Conservation (phyloP, 2,329 filamentous ascomycete species). For the Alternaria incomplexa region DNA sequence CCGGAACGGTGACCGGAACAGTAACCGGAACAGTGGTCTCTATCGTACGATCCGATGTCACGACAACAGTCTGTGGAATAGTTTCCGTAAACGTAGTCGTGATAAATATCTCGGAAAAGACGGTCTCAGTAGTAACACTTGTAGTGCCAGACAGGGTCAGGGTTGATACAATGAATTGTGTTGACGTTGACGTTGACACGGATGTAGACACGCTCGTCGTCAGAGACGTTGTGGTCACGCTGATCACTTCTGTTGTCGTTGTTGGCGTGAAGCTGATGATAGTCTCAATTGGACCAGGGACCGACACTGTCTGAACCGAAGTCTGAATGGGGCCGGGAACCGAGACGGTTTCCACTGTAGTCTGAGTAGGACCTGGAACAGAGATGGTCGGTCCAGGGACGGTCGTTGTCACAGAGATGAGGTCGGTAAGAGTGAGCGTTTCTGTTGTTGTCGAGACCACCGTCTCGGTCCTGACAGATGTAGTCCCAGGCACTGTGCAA, state of each 20-base stretch:
- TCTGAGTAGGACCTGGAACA: constrained; percentile 24
- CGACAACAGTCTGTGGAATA: constrained; percentile 9
- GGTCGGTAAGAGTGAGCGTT: constrained; percentile 9
- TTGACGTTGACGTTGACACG: constrained; percentile 7
- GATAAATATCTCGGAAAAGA: neutral
- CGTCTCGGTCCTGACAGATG: constrained; percentile 14
- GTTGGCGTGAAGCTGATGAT: constrained; percentile 6
- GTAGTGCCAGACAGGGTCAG: constrained; percentile 4
- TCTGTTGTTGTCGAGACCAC: constrained; percentile 16
- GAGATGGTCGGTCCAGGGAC: constrained; percentile 6
- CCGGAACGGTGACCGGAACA: constrained; percentile 1
- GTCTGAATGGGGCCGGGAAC: constrained; percentile 19
- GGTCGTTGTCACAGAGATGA: constrained; percentile 7
- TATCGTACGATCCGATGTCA: constrained; percentile 10
- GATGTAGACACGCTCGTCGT: constrained; percentile 8
- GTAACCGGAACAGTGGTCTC: neutral
- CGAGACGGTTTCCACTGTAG: neutral
- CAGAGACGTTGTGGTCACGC: constrained; percentile 3
- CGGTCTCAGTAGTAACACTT: neutral
- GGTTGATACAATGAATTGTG: neutral
- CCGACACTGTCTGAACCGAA: neutral
- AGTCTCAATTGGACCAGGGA: constrained; percentile 2
- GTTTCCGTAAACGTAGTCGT: constrained; percentile 8
- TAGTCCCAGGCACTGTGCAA: constrained; percentile 10
- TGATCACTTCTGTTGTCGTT: constrained; percentile 2